Evolutionary conservation across 164 flowering plant genomes (phyloP), one percentile per base, ranked within the genome.

Genomic region (Warburgia ugandensis): DNA sequence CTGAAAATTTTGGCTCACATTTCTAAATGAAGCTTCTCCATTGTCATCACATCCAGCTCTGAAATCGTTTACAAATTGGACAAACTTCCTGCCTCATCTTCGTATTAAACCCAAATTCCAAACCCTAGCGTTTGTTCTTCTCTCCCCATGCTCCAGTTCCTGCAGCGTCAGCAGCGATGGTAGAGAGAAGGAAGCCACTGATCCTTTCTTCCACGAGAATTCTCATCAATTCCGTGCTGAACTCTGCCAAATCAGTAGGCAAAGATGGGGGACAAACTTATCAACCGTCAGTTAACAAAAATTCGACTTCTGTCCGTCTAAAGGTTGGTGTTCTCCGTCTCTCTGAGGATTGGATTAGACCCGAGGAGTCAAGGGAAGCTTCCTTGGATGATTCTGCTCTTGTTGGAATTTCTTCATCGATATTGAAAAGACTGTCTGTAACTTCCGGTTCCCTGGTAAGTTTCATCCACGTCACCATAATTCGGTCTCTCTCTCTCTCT

Each of bases 371-470:
- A 5, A 58, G 42, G 20, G 45, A 54, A 19, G 58, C 54, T 23
- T 54, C 62, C 11, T 56, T 76, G 11, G 97, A 86, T 50, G 77
- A 67, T 37, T 68, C 94, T 39, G 65, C 78, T 46, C 59, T 76
- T 57, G 61, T 89, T 31, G 95, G 88, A 17, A 60, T 81, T 42
- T 79, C 97, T 5, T 62, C 69, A 1, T 63, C 77, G 21, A 59
- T 54, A 23, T 77, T 89, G 49, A 89, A 82, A 55, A 55, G 62
- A 31, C 68, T 89, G 7, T 75, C 78, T 0, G 44, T 84, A 3
- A 73, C 86, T 40, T 86, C 91, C 0, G 90, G 84, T 39, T 83
- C 95, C 8, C 69, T 74, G 87, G 97, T 86, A 74, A 5, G 3
- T 22, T 6, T 22, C 17, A 22, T 37, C 16, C n/a, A n/a, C n/a